Evolutionary conservation across 163 green algal species (phyloP), one percentile per base, ranked within the genome.

Genomic region (Scenedesmus sp.): DNA sequence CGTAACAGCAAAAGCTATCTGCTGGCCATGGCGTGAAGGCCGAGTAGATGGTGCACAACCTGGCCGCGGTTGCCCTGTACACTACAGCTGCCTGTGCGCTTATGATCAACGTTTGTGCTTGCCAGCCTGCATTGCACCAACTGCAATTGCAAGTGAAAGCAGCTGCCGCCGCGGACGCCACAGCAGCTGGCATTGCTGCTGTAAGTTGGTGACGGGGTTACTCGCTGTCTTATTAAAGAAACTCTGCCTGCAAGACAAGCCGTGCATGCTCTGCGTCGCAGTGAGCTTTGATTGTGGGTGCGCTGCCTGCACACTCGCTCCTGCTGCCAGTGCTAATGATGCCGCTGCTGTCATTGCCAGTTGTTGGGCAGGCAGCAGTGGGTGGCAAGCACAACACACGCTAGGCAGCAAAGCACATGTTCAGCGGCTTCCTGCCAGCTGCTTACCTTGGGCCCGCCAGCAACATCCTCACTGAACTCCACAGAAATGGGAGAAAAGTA

Each of bases 381-480:
- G 30, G 2, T 30, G 13, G 44, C n/a, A 65, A 40, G 46, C 42
- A 9, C 30, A 15, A 10, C 65, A 59, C 1, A 24, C 53, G 26
- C 44, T 70, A 13, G 9, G 22, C 18, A 84, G n/a, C 22, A 4
- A 30, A 42, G 42, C 40, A 53, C 3, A 43, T 40, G 9, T 33
- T 20, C 24, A 16, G 30, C 46, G 49, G 40, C 35, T 49, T 42
- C 30, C 73, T 49, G 20, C 68, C 65, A 68, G n/a, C 35, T 90
- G 73, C 76, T 80, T 18, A 92, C 88, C 88, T 92, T 92, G 37
- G 81, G 20, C 15, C 43, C 81, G 61, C 80, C 81, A 44, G 56
- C 81, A 22, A 96, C 88, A 81, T 94, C 94, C 68, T 96, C 94
- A n/a, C 83, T 92, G 87, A 96, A 96, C 51, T 94, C 89, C 26